These are phyloP conservation scores for Zelonia costaricensis DNA, from an alignment of 208 protist species.

Conservation along the genomic window DNA sequence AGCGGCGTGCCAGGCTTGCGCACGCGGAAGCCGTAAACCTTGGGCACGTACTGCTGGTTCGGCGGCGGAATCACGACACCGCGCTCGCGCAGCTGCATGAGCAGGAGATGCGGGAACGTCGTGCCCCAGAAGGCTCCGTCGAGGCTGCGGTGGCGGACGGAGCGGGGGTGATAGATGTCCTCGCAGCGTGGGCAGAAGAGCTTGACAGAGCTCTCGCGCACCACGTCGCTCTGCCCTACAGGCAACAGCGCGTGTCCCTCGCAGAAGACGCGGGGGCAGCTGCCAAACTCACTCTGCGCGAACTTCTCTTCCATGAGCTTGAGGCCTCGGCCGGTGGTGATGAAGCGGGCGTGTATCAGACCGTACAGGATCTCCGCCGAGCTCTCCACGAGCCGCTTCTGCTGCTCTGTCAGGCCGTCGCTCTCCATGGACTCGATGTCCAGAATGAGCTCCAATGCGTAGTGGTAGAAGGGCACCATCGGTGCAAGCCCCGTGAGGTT, in stretches of 20 bases:
- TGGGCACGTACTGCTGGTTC: slow-evolving; percentile 93
- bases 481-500: slow-evolving; percentile 96
- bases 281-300: slow-evolving; percentile 94
- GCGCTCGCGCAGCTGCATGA: slow-evolving; percentile 78
- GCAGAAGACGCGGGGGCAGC: slow-evolving; percentile 97
- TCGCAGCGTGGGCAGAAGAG: slow-evolving; percentile 98
- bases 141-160: slow-evolving; percentile 91
- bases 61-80: slow-evolving; percentile 44
- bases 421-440: slow-evolving; percentile 92
- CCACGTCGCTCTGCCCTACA: slow-evolving; percentile 95
- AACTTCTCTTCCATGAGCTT: slow-evolving; percentile 98
- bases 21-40: slow-evolving; percentile 97
- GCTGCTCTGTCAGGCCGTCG: slow-evolving; percentile 94
- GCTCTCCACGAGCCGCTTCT: slow-evolving; percentile 95
- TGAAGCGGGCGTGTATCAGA: slow-evolving; percentile 99
- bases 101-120: slow-evolving; percentile 96
- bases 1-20: slow-evolving; percentile 49
- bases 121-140: slow-evolving; percentile 98
- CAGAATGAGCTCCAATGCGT: slow-evolving; percentile 98
- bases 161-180: slow-evolving; percentile 97
- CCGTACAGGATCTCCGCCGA: slow-evolving; percentile 98
- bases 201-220: slow-evolving; percentile 94
- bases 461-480: slow-evolving; percentile 97
- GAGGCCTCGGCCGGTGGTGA: slow-evolving; percentile 96
- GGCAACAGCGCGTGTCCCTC: slow-evolving; percentile 95